These are phyloP conservation scores for Candida sanyaensis DNA, from an alignment of 1,139 yeast species.

Conservation along the genomic window DNA sequence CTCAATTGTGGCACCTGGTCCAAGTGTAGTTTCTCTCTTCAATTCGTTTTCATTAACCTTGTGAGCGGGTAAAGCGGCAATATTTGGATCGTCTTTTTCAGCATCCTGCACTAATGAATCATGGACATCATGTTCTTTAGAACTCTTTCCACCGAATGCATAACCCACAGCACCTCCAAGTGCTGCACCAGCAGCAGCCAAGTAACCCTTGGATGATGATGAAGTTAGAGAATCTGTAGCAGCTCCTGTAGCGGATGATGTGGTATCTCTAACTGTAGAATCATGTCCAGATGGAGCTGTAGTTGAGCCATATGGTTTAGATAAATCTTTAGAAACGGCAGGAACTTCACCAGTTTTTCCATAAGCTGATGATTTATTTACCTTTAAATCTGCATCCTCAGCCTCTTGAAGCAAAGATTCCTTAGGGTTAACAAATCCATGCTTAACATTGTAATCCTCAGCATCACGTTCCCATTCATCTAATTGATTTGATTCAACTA, in stretches of 20 bases:
- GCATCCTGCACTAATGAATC: constrained; percentile 34
- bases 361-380: constrained; percentile 21
- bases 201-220: constrained; percentile 1
- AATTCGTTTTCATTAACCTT: constrained; percentile 8
- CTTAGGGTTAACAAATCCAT: constrained; percentile 25
- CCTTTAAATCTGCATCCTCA: constrained; percentile 23
- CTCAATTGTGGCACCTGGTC: constrained; percentile 3
- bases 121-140: constrained; percentile 1
- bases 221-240: background rate
- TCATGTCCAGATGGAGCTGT: background rate
- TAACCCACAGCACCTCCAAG: constrained; percentile 12
- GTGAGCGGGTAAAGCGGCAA: constrained; percentile 21
- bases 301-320: background rate
- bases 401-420: constrained; percentile 33
- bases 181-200: constrained; percentile 13
- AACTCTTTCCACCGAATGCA: constrained; percentile 15
- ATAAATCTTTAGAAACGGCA: background rate
- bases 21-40: constrained; percentile 1
- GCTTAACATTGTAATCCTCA: constrained; percentile 29
- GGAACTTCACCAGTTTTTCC: background rate
- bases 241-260: background rate
- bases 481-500: constrained; percentile 10
- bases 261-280: no score
- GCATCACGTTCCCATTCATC: constrained; percentile 24
- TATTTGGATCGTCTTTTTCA: constrained; percentile 23